phyloP scores from a whole-genome alignment of 1,139 yeast species.

The Hemisphaericaspora lyxosophila region DNA sequence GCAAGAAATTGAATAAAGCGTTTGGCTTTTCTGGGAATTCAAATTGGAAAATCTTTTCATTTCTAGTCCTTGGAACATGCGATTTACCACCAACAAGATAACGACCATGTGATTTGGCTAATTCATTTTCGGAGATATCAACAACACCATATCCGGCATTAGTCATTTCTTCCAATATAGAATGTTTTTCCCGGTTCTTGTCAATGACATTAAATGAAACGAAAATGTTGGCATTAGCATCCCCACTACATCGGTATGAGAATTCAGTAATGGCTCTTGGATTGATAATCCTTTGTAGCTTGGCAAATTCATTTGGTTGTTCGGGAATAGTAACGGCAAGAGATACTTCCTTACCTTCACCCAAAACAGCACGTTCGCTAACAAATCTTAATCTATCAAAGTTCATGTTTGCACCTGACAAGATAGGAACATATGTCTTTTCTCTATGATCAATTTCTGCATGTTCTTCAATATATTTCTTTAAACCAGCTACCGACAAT shows the following conservation, averaged over 20 bases:
- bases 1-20: slow-evolving; percentile 78
- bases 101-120: slow-evolving; percentile 95
- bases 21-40: slow-evolving; percentile 99
- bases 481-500: slow-evolving; percentile 89
- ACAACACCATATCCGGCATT: slow-evolving; percentile 58
- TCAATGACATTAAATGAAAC: slow-evolving; percentile 83
- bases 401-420: slow-evolving; percentile 98
- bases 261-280: slow-evolving; percentile 94
- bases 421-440: slow-evolving; percentile 76
- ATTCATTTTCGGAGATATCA: slow-evolving; percentile 87
- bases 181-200: slow-evolving; percentile 54
- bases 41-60: slow-evolving; percentile 78
- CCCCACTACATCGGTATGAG: slow-evolving; percentile 70
- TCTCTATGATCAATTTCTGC: slow-evolving; percentile 71
- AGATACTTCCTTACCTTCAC: slow-evolving; percentile 96
- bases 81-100: slow-evolving; percentile 89
- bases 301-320: slow-evolving; percentile 82
- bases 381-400: slow-evolving; percentile 94
- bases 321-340: slow-evolving; percentile 90
- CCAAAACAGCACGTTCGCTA: slow-evolving; percentile 95
- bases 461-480: slow-evolving; percentile 67
- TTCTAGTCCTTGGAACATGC: slow-evolving; percentile 23
- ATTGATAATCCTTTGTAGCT: slow-evolving; percentile 68
- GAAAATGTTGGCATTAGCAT: slow-evolving; percentile 71
- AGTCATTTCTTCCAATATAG: slow-evolving; percentile 40